Base-by-base conservation (phyloP, 257 asterid genomes). In the Thymus mandschuricus region DNA sequence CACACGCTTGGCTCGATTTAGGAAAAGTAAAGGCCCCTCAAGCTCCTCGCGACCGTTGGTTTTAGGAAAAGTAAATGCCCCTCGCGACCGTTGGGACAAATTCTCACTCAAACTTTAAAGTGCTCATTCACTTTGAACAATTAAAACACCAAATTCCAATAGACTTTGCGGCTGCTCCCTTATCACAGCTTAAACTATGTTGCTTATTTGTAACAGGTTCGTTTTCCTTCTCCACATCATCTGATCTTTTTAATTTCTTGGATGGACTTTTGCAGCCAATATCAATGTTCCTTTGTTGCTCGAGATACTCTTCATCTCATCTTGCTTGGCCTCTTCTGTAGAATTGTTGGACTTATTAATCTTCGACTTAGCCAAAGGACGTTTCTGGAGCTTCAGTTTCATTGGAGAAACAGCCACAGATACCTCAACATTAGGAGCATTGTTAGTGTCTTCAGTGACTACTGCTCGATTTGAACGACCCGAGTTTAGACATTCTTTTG, bases 151-250 rank as follows among this genome's bases (percentile, higher is more conserved):
- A 21, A 21, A 21, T 21, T 21, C 21, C 21, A 61, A 65, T 74
- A 74, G 21, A 51, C 59, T 67, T 70, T 9, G 44, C 74, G 58
- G 75, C 74, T 72, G 57, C 59, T 65, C 58, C 67, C 27, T 73
- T 61, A 59, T 54, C 74, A 35, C 52, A 57, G 69, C 78, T 85
- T 34, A 43, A 68, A 64, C 58, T 73, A 55, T 64, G 81, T 58
- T 60, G 73, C 68, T n/a, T 43, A 46, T 38, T 5, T 51, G 72
- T 55, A 64, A 63, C 67, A 60, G 77, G 82, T n/a, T 57, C 57
- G 28, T 86, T 83, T 80, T 83, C 88, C 72, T 88, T 88, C 66
- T 86, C 95, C 52, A 58, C 72, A 65, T 76, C 86, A 59, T 27
- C 54, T 9, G 86, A 82, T 69, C 76, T 54, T 78, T 83, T 84